Evolutionary conservation across 1,284 basidiomycete genomes (phyloP), one percentile per base, ranked within the genome.

Genomic region (Puccinia novopanici): DNA sequence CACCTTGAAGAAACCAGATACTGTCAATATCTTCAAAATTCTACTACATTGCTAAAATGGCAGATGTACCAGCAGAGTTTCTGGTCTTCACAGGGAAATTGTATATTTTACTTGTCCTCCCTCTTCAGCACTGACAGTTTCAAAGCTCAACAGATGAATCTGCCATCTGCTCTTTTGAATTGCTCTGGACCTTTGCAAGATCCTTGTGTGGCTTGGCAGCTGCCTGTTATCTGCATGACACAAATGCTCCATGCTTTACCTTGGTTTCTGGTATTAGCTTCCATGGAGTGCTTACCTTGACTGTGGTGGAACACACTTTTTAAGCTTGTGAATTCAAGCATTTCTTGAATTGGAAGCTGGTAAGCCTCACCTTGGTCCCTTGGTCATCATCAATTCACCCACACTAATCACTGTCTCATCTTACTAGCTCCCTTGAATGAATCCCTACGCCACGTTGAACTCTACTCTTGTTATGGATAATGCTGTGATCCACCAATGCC

Each of bases 41-140:
- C n/a, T n/a, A n/a, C n/a, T n/a, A n/a, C n/a, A n/a, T n/a, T n/a
- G n/a, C n/a, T n/a, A n/a, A n/a, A n/a, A n/a, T n/a, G n/a, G n/a
- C n/a, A n/a, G n/a, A n/a, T n/a, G n/a, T n/a, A n/a, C n/a, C n/a
- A n/a, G n/a, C n/a, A n/a, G n/a, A n/a, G n/a, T n/a, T n/a, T n/a
- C 70, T 73, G 30, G 70, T 50, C 37, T 52, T 73, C 22, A 73
- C 70, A 17, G n/a, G 50, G 54, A 30, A n/a, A 30, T 48, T 2
- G n/a, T n/a, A 2, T 57, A 8, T n/a, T n/a, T 57, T 17, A 5
- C 54, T 5, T 5, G 22, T 54, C 27, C n/a, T 3, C n/a, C 27
- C n/a, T 24, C 27, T 57, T 13, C 50, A 54, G 6, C 10, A 10
- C n/a, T 8, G 8, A n/a, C n/a, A 22, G 8, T 27, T 9, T 17